Evolutionary conservation across 352 stramenopile species (phyloP), one percentile per base, ranked within the genome.

Genomic region (Pythium aquatile): DNA sequence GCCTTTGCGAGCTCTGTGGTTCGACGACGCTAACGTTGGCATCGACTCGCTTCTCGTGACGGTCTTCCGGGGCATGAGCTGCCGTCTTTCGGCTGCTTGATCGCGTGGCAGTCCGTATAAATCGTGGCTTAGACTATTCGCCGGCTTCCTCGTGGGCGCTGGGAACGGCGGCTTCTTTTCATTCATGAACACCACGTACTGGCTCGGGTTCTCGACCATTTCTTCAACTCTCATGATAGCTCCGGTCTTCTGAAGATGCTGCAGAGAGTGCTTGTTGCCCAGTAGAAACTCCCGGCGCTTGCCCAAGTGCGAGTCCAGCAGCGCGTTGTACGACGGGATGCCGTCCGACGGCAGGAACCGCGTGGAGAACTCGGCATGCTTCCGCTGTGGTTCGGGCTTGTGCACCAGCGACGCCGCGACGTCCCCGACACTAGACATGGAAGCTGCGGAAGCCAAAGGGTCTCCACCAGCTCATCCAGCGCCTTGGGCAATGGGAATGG

Each of bases 291-390:
- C 81, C 33, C 81, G 81, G 24, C 78, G 79, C 54, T 88, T 86
- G 28, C 81, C 79, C 9, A 92, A 40, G 46, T 87, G 67, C 24
- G 42, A 57, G 61, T 92, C 81, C 37, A 92, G 67, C 35, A 92
- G 60, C 30, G 83, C 83, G 52, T 92, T 92, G 58, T 90, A 92
- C 51, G 71, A 74, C 9, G 83, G 81, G 56, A 92, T 92, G 16
- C 78, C 75, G 65, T 89, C 83, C 1, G 72, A 82, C 33, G 81
- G 51, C 39, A 90, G 63, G 69, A 90, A 89, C 14, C 81, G 69
- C 53, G 83, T 92, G 32, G 77, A 88, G 55, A 90, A 92, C 39
- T 64, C 51, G 52, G 37, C 37, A 5, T 47, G 56, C 20, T 56
- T 51, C 5, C 40, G 16, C 17, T 47, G 40, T 17, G 40, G 4